Evolutionary conservation across 169 alveolate species (phyloP).

Genomic region (Theileria parva): DNA sequence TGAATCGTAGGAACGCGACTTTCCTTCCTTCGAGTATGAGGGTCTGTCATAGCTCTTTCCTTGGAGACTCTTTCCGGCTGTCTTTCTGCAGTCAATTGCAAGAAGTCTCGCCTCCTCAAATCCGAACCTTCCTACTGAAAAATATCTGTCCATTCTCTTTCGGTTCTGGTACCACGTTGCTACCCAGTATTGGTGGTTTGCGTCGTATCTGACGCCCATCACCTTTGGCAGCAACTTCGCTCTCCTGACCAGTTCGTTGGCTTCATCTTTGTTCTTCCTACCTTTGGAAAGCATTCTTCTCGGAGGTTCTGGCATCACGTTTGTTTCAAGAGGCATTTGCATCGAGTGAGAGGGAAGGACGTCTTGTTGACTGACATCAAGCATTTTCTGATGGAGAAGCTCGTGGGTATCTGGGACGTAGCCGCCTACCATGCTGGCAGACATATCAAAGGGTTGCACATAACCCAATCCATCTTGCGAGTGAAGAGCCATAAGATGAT

Average conservation of each 20-base stretch:
- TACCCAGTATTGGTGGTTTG: constrained; percentile 78
- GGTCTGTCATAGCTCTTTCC: constrained; percentile 67
- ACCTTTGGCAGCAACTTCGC: constrained; percentile 74
- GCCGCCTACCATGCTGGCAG: constrained; percentile 48
- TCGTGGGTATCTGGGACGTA: constrained; percentile 24
- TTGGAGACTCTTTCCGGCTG: constrained; percentile 67
- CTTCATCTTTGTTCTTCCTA: constrained; percentile 64
- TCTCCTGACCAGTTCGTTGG: constrained; percentile 69
- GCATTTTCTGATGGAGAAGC: constrained; percentile 35
- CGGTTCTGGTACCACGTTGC: constrained; percentile 78
- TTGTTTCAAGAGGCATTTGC: constrained; percentile 37
- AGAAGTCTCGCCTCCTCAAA: constrained; percentile 75
- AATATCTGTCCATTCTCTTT: constrained; percentile 74
- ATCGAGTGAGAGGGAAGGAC: constrained; percentile 41
- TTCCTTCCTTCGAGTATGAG: constrained; percentile 42
- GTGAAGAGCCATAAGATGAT: constrained; percentile 25
- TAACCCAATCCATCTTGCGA: neutral
- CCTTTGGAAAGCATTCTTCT: constrained; percentile 59
- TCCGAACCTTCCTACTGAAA: constrained; percentile 78
- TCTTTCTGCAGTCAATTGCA: constrained; percentile 74
- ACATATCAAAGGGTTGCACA: constrained; percentile 37
- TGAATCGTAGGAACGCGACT: constrained; percentile 16
- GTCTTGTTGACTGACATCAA: constrained; percentile 46
- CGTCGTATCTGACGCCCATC: constrained; percentile 80
- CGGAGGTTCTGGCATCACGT: constrained; percentile 39